phyloP scores from a whole-genome alignment of 2,329 filamentous ascomycete species.

The Monosporascus ibericus region DNA sequence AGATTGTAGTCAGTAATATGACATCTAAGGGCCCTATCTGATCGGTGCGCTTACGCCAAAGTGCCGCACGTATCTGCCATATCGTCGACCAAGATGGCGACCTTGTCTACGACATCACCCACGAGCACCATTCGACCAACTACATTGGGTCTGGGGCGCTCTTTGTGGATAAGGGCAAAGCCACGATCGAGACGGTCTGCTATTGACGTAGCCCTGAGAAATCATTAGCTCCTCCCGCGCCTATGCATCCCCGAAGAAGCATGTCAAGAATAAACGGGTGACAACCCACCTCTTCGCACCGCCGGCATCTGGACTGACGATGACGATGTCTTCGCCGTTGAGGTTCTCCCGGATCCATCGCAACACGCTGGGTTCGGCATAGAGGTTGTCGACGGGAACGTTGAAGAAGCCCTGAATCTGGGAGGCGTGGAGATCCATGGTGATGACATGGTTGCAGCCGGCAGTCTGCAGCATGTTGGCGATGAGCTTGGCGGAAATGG shows the following conservation, averaged over 20 bases:
- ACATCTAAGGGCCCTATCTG: neutral
- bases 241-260: neutral
- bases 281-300: constrained; percentile 72
- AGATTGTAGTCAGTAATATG: constrained; percentile 34
- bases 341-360: constrained; percentile 89
- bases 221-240: neutral
- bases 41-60: constrained; percentile 16
- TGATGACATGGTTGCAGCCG: constrained; percentile 88
- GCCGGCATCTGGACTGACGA: constrained; percentile 91
- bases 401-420: constrained; percentile 98
- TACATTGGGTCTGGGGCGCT: constrained; percentile 78
- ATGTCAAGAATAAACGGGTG: neutral
- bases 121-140: constrained; percentile 95
- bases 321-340: constrained; percentile 75
- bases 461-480: constrained; percentile 97
- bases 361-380: constrained; percentile 87
- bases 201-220: constrained; percentile 71
- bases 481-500: constrained; percentile 91
- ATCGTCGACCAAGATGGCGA: constrained; percentile 93
- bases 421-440: constrained; percentile 90
- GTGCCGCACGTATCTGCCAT: constrained; percentile 97
- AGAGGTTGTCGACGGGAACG: constrained; percentile 68
- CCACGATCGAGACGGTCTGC: constrained; percentile 85
- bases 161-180: constrained; percentile 96
- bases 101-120: constrained; percentile 83